Evolutionary conservation across 805 yeast genomes (phyloP).

Genomic region (Candida lessepsii): DNA sequence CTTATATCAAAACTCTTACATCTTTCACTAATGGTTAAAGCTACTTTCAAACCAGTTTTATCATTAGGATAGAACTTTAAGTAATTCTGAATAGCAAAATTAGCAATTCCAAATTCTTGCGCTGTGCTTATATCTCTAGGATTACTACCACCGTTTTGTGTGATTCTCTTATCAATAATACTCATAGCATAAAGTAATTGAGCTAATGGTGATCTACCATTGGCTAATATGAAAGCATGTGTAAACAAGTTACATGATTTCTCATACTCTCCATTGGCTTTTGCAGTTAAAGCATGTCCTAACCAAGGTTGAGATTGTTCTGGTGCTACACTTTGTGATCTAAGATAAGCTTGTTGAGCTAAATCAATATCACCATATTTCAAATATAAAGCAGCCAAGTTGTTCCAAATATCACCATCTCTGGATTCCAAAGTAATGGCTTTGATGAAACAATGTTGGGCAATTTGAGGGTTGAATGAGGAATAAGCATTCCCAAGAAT

Average conservation of each 20-base stretch:
- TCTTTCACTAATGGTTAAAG: constrained; percentile 63
- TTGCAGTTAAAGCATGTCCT: constrained; percentile 71
- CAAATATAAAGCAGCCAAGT: constrained; percentile 75
- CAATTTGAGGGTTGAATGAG: constrained; percentile 59
- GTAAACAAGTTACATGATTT: constrained; percentile 62
- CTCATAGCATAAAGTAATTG: constrained; percentile 70
- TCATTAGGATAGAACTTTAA: constrained; percentile 62
- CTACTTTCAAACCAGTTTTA: constrained; percentile 53
- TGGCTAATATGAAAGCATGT: constrained; percentile 77
- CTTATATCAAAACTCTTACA: constrained; percentile 62
- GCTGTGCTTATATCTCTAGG: constrained; percentile 56
- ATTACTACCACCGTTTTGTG: constrained; percentile 45
- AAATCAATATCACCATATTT: constrained; percentile 65
- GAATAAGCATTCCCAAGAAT: constrained; percentile 77
- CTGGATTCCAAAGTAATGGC: constrained; percentile 69
- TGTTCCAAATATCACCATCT: constrained; percentile 73
- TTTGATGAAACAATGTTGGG: constrained; percentile 92
- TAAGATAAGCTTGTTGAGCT: constrained; percentile 67
- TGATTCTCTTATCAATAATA: constrained; percentile 45
- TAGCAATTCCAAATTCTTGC: constrained; percentile 67
- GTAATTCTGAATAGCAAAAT: constrained; percentile 62
- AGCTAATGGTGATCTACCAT: constrained; percentile 67
- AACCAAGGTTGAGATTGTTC: constrained; percentile 76
- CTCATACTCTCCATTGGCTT: constrained; percentile 46
- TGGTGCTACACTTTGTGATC: constrained; percentile 83